Conservation (phyloP, 345 rosid species). For the Citrus inodora region DNA sequence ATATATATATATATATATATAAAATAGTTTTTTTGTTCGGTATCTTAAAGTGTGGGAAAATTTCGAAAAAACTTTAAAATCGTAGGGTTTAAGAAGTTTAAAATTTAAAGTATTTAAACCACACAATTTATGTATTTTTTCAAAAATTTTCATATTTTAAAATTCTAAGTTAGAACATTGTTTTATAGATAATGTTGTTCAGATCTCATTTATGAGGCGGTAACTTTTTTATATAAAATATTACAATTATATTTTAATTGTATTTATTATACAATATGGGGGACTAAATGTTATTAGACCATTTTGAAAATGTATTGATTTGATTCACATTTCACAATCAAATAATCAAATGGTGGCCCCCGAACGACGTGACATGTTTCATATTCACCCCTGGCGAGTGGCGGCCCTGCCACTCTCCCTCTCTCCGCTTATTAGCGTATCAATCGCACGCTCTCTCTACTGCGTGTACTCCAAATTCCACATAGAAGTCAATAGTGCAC, state of each 20-base stretch:
- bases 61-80: fast-evolving
- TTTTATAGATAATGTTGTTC: no score
- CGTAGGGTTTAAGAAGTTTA: fast-evolving
- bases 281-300: background rate
- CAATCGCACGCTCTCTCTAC: background rate
- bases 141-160: no score
- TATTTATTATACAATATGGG: background rate
- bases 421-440: background rate
- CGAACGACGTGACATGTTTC: slow-evolving; percentile 18
- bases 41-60: no score
- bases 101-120: no score
- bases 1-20: no score
- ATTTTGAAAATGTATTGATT: background rate
- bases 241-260: background rate
- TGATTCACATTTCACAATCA: background rate
- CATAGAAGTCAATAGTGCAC: no score
- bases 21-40: no score
- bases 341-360: slow-evolving; percentile 30
- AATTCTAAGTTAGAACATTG: fast-evolving
- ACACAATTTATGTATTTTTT: no score
- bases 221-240: no score
- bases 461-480: background rate
- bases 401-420: slow-evolving; percentile 30
- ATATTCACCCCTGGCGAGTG: slow-evolving; percentile 26
- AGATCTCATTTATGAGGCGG: no score